A percentile compares a stretch with the other conserved stretches of the same genome.
Evolutionary conservation across 129 eudicot species (phyloP).

Genomic region (Helianthus annuus): DNA sequence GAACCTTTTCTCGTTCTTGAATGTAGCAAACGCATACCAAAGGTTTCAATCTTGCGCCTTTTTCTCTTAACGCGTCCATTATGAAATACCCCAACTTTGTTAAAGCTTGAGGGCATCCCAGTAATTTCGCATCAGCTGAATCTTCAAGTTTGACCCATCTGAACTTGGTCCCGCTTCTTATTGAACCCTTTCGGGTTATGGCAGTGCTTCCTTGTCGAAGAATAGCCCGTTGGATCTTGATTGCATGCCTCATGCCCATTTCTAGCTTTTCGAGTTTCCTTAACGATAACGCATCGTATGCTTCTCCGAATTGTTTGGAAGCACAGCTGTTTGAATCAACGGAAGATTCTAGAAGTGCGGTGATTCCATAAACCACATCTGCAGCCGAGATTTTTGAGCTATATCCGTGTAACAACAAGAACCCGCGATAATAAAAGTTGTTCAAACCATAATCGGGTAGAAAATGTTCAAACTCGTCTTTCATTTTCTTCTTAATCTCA

Average conservation of each 20-base stretch:
- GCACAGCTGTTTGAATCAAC: slow-evolving; percentile 68
- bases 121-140: slow-evolving; percentile 68
- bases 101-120: slow-evolving; percentile 90
- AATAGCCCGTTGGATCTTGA: slow-evolving; percentile 90
- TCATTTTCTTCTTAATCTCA: slow-evolving; percentile 81
- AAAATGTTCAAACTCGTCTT: slow-evolving; percentile 84
- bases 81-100: slow-evolving; percentile 87
- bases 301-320: slow-evolving; percentile 78
- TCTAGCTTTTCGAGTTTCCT: slow-evolving; percentile 75
- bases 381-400: slow-evolving; percentile 88
- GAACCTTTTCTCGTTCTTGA: slow-evolving; percentile 58
- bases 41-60: slow-evolving; percentile 95
- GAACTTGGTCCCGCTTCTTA: slow-evolving; percentile 88
- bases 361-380: slow-evolving; percentile 91
- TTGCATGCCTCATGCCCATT: slow-evolving; percentile 89
- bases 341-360: slow-evolving; percentile 79
- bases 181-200: slow-evolving; percentile 80
- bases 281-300: slow-evolving; percentile 87
- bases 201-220: slow-evolving; percentile 92
- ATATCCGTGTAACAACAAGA: slow-evolving; percentile 78
- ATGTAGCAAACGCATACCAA: slow-evolving; percentile 81
- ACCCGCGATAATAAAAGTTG: slow-evolving; percentile 91
- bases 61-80: slow-evolving; percentile 94
- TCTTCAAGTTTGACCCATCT: slow-evolving; percentile 98
- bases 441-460: slow-evolving; percentile 89